Evolutionary conservation across 2,329 filamentous ascomycete species (phyloP).

Genomic region (Penicillium capsulatum): DNA sequence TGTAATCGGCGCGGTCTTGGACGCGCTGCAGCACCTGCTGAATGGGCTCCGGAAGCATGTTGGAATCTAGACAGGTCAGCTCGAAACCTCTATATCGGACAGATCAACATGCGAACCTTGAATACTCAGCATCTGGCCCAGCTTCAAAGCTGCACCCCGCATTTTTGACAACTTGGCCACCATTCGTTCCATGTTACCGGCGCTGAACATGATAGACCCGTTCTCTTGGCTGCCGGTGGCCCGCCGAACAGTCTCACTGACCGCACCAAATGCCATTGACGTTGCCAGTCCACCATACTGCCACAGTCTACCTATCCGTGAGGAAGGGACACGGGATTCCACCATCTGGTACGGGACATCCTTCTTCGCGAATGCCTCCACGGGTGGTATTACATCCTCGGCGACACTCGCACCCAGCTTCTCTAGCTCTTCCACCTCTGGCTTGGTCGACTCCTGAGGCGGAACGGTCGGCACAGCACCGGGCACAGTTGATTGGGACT

Average conservation of each 20-base stretch:
- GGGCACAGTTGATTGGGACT: not conserved
- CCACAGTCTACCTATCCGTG: conserved; percentile 81
- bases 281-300: conserved; percentile 91
- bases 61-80: conserved; percentile 60
- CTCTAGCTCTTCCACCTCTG: conserved; percentile 40
- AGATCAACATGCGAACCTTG: conserved; percentile 53
- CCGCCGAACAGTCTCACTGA: conserved; percentile 78
- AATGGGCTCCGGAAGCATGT: conserved; percentile 83
- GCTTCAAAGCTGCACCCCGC: conserved; percentile 92
- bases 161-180: conserved; percentile 91
- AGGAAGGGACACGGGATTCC: conserved; percentile 86
- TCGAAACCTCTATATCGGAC: not conserved
- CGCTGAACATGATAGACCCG: conserved; percentile 81
- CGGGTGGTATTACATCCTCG: conserved; percentile 32
- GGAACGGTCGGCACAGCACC: not conserved
- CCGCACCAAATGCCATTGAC: conserved; percentile 89
- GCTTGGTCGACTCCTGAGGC: conserved; percentile 4
- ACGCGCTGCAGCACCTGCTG: conserved; percentile 89
- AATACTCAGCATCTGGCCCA: conserved; percentile 97
- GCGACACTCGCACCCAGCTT: conserved; percentile 47
- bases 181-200: conserved; percentile 85
- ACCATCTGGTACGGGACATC: conserved; percentile 62
- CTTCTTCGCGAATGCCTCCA: conserved; percentile 21
- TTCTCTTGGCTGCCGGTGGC: conserved; percentile 62
- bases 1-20: conserved; percentile 95